These are phyloP conservation scores for Abrus pulchellus DNA, from an alignment of 306 rosid species.

Conservation along the genomic window DNA sequence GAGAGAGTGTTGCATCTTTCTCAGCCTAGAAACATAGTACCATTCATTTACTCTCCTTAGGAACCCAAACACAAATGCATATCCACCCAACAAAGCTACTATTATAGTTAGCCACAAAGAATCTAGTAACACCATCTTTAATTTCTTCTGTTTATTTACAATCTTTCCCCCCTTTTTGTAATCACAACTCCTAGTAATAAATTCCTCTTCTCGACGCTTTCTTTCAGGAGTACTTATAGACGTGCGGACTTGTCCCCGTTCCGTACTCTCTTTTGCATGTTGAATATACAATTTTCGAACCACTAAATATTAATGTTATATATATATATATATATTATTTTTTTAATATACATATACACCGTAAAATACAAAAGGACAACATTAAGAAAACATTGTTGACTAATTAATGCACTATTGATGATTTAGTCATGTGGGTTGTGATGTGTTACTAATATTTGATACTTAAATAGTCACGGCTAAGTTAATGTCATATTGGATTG, in stretches of 20 bases:
- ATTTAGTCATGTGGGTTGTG: background rate
- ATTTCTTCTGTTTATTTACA: background rate
- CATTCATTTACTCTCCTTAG: constrained; percentile 62
- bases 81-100: constrained; percentile 49
- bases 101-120: constrained; percentile 33
- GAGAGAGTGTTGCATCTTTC: constrained; percentile 44
- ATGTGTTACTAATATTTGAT: background rate
- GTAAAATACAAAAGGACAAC: too few species aligned
- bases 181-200: too few species aligned
- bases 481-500: background rate
- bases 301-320: too few species aligned
- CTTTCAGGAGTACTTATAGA: background rate
- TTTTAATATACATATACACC: too few species aligned
- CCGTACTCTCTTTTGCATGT: constrained; percentile 29
- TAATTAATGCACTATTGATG: background rate
- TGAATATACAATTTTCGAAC: too few species aligned
- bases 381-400: background rate
- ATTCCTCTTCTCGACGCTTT: too few species aligned
- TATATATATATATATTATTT: too few species aligned
- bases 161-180: background rate
- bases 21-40: constrained; percentile 51
- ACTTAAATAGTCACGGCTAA: background rate
- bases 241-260: background rate
- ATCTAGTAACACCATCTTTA: constrained; percentile 42
- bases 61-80: constrained; percentile 56